phyloP scores from a whole-genome alignment of 306 rosid genomes.

The Trifolium dubium region DNA sequence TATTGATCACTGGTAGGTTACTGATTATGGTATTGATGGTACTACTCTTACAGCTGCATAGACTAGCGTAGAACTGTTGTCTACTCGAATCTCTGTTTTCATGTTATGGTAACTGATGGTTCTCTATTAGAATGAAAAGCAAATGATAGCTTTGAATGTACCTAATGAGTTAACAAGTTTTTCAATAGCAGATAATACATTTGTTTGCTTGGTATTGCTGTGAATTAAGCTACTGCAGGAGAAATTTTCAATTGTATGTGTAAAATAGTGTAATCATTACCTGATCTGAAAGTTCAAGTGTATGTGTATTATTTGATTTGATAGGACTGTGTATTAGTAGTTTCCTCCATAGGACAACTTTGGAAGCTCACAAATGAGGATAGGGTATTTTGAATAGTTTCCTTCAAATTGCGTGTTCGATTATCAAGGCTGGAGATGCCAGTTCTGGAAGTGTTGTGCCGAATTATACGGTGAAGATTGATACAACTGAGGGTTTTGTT shows the following conservation, averaged over 20 bases:
- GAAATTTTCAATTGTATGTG: background rate
- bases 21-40: background rate
- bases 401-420: slow-evolving; percentile 38
- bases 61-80: background rate
- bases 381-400: background rate
- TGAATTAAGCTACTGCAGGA: background rate
- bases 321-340: background rate
- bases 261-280: background rate
- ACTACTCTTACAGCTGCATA: background rate
- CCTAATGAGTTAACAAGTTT: background rate
- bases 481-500: too few species aligned
- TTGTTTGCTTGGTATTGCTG: slow-evolving; percentile 5
- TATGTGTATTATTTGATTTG: background rate
- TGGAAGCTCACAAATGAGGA: background rate
- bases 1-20: background rate
- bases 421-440: slow-evolving; percentile 65
- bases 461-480: too few species aligned
- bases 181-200: background rate
- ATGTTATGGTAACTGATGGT: background rate
- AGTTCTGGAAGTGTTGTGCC: slow-evolving; percentile 54
- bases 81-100: slow-evolving; percentile 9
- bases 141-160: background rate
- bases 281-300: background rate
- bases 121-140: background rate
- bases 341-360: background rate